Percentiles rank a stretch among this genome's conserved stretches.
Evolutionary conservation across 139 green algal genomes (phyloP).

Genomic region (Dunaliella primolecta): DNA sequence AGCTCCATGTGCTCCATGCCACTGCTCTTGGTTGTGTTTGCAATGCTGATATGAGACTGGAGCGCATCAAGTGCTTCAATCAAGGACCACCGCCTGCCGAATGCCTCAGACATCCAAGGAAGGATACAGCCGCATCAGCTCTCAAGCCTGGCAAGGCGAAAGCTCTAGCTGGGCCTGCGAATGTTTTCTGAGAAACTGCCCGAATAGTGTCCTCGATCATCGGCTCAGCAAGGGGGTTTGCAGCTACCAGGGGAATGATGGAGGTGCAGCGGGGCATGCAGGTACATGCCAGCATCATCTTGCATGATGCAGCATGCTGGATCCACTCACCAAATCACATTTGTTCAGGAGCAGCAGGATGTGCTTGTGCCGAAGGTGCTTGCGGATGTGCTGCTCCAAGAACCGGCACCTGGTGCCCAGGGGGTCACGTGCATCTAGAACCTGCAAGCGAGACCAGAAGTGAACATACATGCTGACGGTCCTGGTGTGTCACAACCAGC

Average conservation of each 20-base stretch:
- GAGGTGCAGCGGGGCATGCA: too few species aligned
- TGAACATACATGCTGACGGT: too few species aligned
- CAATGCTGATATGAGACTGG: too few species aligned
- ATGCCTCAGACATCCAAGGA: constrained; percentile 69
- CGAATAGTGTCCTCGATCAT: constrained; percentile 53
- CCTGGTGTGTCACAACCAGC: too few species aligned
- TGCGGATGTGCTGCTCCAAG: constrained; percentile 91
- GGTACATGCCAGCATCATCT: too few species aligned
- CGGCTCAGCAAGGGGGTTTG: too few species aligned
- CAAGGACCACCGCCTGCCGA: too few species aligned
- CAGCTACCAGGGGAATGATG: too few species aligned
- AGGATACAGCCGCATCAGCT: constrained; percentile 63
- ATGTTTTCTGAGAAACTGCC: constrained; percentile 66
- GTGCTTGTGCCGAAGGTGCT: constrained; percentile 94
- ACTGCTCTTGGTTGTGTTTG: too few species aligned
- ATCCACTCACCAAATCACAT: constrained; percentile 78
- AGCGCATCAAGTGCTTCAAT: too few species aligned
- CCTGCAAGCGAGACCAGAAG: too few species aligned
- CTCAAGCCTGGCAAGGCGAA: constrained; percentile 69
- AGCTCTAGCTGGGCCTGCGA: constrained; percentile 68
- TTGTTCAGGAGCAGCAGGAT: constrained; percentile 99
- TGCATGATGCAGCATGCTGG: neutral
- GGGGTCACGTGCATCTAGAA: constrained; percentile 95
- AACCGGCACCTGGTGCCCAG: constrained; percentile 90
- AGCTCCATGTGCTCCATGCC: too few species aligned